Conservation (phyloP, 768 basidiomycete genomes). For the Termitomyces sp. region DNA sequence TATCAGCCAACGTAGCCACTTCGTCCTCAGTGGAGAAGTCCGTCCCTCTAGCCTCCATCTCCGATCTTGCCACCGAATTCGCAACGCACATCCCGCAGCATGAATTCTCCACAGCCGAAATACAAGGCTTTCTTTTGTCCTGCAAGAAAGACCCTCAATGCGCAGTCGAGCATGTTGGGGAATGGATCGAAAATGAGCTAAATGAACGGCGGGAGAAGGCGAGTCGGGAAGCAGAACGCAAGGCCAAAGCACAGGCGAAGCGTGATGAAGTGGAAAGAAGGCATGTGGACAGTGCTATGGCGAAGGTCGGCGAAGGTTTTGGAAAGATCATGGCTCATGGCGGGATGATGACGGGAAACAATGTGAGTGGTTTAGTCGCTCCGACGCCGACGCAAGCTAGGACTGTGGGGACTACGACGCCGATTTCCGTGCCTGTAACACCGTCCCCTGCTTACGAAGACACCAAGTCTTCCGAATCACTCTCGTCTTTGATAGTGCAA, state of each 20-base stretch:
- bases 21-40: slow-evolving; percentile 5
- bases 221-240: slow-evolving; percentile 27
- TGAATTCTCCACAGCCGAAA: slow-evolving; percentile 53
- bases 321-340: slow-evolving; percentile 4
- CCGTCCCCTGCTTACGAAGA: slow-evolving; percentile 16
- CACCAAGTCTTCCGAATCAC: neutral
- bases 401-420: neutral
- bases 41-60: slow-evolving; percentile 8
- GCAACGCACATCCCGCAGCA: slow-evolving; percentile 36
- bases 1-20: neutral
- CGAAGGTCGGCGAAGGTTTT: slow-evolving; percentile 8
- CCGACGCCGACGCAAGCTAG: neutral
- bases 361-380: slow-evolving; percentile 1
- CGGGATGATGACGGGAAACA: slow-evolving; percentile 1
- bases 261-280: slow-evolving; percentile 19
- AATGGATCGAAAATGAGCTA: slow-evolving; percentile 40
- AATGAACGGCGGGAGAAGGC: slow-evolving; percentile 27
- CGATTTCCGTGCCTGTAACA: slow-evolving; percentile 1
- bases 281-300: slow-evolving; percentile 21
- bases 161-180: slow-evolving; percentile 26
- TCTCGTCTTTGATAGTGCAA: neutral
- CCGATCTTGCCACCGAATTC: slow-evolving; percentile 36
- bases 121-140: slow-evolving; percentile 54
- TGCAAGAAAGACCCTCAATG: slow-evolving; percentile 34
- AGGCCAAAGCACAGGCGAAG: slow-evolving; percentile 20